Evolutionary conservation across 2,329 filamentous ascomycete species (phyloP).

Genomic region (Diaporthe destruens): DNA sequence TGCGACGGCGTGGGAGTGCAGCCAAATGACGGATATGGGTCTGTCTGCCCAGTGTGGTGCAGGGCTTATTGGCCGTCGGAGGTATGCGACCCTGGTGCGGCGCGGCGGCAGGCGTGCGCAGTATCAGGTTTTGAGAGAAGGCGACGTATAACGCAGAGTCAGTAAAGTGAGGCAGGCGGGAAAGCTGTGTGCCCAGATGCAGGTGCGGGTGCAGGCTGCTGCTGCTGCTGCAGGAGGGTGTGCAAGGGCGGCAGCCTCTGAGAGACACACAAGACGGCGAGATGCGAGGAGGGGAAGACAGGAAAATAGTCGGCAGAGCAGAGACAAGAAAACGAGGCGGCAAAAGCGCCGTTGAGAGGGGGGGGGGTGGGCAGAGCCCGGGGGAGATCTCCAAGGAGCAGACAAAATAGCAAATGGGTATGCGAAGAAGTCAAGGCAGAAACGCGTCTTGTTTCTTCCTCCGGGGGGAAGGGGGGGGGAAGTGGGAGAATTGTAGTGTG

Average conservation of each 20-base stretch:
- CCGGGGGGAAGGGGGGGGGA: constrained; percentile 8
- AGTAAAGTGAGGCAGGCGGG: background rate
- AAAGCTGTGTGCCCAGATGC: constrained; percentile 6
- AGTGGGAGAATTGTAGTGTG: constrained; percentile 37
- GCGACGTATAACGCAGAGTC: constrained; percentile 43
- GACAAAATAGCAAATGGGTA: constrained; percentile 41
- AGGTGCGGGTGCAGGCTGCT: constrained; percentile 1
- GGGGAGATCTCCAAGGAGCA: constrained; percentile 32
- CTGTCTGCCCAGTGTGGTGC: background rate
- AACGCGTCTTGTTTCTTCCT: constrained; percentile 3
- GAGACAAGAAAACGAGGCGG: constrained; percentile 35
- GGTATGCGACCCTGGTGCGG: constrained; percentile 33
- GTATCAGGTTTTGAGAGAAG: constrained; percentile 15
- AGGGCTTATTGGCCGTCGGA: constrained; percentile 31
- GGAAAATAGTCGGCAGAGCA: background rate
- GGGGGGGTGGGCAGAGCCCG: constrained; percentile 41
- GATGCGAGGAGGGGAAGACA: background rate
- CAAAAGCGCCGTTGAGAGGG: constrained; percentile 36
- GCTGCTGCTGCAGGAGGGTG: background rate
- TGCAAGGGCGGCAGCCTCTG: constrained; percentile 10
- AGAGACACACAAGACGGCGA: constrained; percentile 39
- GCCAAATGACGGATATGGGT: background rate
- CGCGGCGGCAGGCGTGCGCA: constrained; percentile 9
- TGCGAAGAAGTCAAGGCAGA: background rate
- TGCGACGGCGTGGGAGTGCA: constrained; percentile 2